A percentile compares a stretch with the other conserved stretches of the same genome.
Evolutionary conservation across 108 stramenopile genomes (phyloP).

Genomic region (Skeletonema tropicum): DNA sequence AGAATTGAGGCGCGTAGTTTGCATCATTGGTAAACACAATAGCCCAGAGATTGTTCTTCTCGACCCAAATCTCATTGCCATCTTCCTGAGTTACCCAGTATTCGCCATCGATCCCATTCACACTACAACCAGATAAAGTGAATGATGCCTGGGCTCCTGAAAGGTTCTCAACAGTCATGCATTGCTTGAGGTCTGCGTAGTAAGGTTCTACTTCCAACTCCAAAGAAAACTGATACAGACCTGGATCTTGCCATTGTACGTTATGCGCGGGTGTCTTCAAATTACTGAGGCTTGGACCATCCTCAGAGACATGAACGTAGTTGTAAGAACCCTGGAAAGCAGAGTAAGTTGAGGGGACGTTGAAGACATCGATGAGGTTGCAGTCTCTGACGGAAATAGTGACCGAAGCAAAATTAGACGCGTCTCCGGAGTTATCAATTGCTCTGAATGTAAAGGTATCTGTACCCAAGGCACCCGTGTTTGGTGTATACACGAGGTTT

Average conservation of each 20-base stretch:
- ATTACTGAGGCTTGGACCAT: slow-evolving; percentile 19
- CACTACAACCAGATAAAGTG: slow-evolving; percentile 25
- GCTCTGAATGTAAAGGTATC: slow-evolving; percentile 26
- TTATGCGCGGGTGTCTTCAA: slow-evolving; percentile 28
- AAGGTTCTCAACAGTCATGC: slow-evolving; percentile 19
- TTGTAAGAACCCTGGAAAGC: slow-evolving; percentile 14
- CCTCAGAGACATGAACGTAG: slow-evolving; percentile 36
- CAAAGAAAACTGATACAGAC: slow-evolving; percentile 22
- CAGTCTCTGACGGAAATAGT: slow-evolving; percentile 21
- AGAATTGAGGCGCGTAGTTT: slow-evolving; percentile 21
- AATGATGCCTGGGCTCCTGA: slow-evolving; percentile 6
- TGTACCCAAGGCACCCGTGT: slow-evolving; percentile 6
- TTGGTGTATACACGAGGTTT: slow-evolving; percentile 29
- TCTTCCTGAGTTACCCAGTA: slow-evolving; percentile 32
- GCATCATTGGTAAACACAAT: slow-evolving; percentile 35
- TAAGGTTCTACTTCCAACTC: slow-evolving; percentile 21
- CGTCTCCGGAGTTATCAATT: slow-evolving; percentile 12
- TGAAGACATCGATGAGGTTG: slow-evolving; percentile 16
- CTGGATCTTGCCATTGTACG: slow-evolving; percentile 24
- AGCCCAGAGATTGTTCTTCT: slow-evolving; percentile 24
- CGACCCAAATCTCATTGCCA: slow-evolving; percentile 39
- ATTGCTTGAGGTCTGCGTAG: slow-evolving; percentile 21
- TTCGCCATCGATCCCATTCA: slow-evolving; percentile 31
- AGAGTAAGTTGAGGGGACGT: slow-evolving; percentile 13
- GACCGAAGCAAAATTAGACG: slow-evolving; percentile 14